Percentiles rank a stretch among this genome's conserved stretches.
Evolutionary conservation across 306 rosid species (phyloP).

Genomic region (Rubus idaeus): DNA sequence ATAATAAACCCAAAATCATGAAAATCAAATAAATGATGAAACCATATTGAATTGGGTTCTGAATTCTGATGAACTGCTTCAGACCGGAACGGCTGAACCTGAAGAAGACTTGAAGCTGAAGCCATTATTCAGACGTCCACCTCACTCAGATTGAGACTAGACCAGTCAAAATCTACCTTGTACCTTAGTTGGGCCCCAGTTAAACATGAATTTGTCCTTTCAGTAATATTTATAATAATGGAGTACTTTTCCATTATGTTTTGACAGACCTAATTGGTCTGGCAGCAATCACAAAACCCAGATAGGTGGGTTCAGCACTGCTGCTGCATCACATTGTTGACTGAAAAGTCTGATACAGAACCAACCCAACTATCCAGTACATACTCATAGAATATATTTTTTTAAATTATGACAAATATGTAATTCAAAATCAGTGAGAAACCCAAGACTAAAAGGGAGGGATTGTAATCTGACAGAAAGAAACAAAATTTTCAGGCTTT

Average conservation of each 20-base stretch:
- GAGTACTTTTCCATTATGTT: neutral
- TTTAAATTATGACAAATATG: too few species aligned
- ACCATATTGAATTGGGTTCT: neutral
- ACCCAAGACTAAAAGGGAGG: slow-evolving; percentile 26
- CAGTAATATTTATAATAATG: neutral
- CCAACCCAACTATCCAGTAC: neutral
- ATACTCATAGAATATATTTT: neutral
- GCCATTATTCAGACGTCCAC: neutral
- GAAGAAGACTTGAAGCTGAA: neutral
- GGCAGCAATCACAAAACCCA: neutral
- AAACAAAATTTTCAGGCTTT: neutral
- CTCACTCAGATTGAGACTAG: neutral
- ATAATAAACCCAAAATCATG: neutral
- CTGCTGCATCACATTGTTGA: neutral
- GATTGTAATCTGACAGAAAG: neutral
- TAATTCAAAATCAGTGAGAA: slow-evolving; percentile 3
- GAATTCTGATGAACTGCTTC: neutral
- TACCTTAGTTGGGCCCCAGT: neutral
- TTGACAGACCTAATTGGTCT: neutral
- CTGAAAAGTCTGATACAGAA: neutral
- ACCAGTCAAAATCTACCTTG: neutral
- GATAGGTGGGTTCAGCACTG: too few species aligned
- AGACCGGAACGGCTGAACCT: neutral
- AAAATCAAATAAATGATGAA: neutral
- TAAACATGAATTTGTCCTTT: neutral